Percentiles rank a stretch among this genome's conserved stretches.
These are phyloP conservation scores for Aureobasidium sp. DNA, from an alignment of 2,329 filamentous ascomycete species.

Conservation along the genomic window DNA sequence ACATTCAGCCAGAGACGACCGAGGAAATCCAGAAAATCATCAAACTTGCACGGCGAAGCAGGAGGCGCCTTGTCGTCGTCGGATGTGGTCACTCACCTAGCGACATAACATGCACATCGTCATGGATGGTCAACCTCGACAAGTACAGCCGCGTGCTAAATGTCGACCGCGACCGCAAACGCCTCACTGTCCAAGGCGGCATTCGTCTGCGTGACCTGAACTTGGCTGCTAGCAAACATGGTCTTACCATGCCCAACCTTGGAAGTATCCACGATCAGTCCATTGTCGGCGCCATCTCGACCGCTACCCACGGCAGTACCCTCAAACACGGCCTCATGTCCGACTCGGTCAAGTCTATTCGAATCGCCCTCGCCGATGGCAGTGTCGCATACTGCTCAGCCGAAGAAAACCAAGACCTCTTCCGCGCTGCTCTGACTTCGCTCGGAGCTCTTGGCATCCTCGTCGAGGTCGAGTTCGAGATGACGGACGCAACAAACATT, in stretches of 20 bases:
- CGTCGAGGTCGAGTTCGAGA: constrained; percentile 77
- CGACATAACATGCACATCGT: constrained; percentile 83
- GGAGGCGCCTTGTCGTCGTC: constrained; percentile 75
- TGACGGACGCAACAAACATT: constrained; percentile 74
- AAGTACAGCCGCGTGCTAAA: constrained; percentile 66
- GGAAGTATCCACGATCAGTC: constrained; percentile 95
- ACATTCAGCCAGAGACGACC: constrained; percentile 74
- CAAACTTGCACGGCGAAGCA: constrained; percentile 70
- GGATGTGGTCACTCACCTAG: constrained; percentile 90
- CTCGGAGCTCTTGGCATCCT: constrained; percentile 88
- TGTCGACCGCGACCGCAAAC: constrained; percentile 57
- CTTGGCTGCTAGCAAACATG: constrained; percentile 62
- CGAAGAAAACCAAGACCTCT: constrained; percentile 66
- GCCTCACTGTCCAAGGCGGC: constrained; percentile 77
- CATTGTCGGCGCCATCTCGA: constrained; percentile 84
- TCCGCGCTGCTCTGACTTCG: constrained; percentile 79
- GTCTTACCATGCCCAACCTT: constrained; percentile 81
- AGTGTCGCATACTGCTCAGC: constrained; percentile 62
- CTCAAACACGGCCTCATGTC: constrained; percentile 77
- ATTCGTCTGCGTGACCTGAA: constrained; percentile 74
- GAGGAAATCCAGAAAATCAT: constrained; percentile 78
- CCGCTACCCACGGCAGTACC: constrained; percentile 87
- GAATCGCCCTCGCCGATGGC: constrained; percentile 77
- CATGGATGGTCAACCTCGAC: constrained; percentile 93
- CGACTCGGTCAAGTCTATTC: constrained; percentile 65